Percentiles rank a stretch among this genome's conserved stretches.
Evolutionary conservation across 106 monocot genomes (phyloP).

Genomic region (Dendrobium chrysotoxum): DNA sequence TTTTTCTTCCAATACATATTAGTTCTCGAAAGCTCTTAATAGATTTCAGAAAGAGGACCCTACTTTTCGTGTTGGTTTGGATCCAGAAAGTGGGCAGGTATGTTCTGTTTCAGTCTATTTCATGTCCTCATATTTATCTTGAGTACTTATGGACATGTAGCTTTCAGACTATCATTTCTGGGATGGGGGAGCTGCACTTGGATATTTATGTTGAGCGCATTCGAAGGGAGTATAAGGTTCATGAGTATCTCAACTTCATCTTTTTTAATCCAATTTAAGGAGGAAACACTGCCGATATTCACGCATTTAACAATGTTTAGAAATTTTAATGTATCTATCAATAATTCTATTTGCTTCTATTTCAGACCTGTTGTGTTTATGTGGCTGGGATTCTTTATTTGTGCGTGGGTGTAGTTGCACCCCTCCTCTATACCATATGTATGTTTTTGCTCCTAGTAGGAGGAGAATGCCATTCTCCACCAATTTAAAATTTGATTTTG

Average conservation of each 20-base stretch:
- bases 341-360: neutral
- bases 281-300: neutral
- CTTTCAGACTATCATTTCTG: conserved; percentile 94
- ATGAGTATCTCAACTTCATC: neutral
- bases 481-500: neutral
- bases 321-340: neutral
- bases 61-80: conserved; percentile 95
- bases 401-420: neutral
- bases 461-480: neutral
- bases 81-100: conserved; percentile 98
- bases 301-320: neutral
- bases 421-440: neutral
- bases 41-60: conserved; percentile 97
- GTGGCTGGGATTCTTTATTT: neutral
- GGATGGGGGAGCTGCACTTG: conserved; percentile 98
- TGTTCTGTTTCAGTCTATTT: neutral
- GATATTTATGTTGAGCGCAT: conserved; percentile 99
- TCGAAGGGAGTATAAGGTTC: conserved; percentile 91
- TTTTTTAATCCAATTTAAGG: neutral
- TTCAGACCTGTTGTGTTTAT: neutral
- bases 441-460: neutral
- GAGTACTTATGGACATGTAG: neutral
- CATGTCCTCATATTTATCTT: neutral
- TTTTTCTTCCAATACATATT: conserved; percentile 11
- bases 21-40: conserved; percentile 99